A percentile compares a stretch with the other conserved stretches of the same genome.
Evolutionary conservation across 2,329 filamentous ascomycete species (phyloP).

Genomic region (Diaporthe ilicicola): DNA sequence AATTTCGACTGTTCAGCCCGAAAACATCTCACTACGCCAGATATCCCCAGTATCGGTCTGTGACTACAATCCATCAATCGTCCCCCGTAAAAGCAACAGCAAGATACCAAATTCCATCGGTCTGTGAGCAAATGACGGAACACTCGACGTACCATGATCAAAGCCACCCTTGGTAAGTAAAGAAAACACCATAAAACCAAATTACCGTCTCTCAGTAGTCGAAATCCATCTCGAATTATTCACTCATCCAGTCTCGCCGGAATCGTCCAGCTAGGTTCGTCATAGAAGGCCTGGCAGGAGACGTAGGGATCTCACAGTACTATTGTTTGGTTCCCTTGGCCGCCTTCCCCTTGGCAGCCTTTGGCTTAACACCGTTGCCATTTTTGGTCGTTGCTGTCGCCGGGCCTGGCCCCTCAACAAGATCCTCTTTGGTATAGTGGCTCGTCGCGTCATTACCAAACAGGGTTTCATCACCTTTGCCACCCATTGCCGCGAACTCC

Average conservation of each 20-base stretch:
- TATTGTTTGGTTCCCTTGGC: slow-evolving; percentile 32
- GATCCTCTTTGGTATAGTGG: slow-evolving; percentile 56
- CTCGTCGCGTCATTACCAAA: slow-evolving; percentile 71
- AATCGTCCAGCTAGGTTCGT: slow-evolving; percentile 27
- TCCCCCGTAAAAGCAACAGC: background rate
- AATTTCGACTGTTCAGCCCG: background rate
- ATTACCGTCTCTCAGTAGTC: slow-evolving; percentile 15
- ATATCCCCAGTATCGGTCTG: background rate
- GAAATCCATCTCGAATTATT: slow-evolving; percentile 33
- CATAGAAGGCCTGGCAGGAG: slow-evolving; percentile 8
- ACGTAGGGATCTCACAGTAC: slow-evolving; percentile 25
- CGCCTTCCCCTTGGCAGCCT: slow-evolving; percentile 26
- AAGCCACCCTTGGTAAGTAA: background rate
- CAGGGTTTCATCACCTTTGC: slow-evolving; percentile 82
- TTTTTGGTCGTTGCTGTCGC: slow-evolving; percentile 38
- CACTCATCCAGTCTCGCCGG: slow-evolving; percentile 27
- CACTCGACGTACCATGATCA: background rate
- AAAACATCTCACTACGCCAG: background rate
- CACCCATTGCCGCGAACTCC: slow-evolving; percentile 87
- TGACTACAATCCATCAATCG: background rate
- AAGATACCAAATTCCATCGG: background rate
- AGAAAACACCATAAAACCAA: background rate
- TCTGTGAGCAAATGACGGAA: background rate
- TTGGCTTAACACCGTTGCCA: slow-evolving; percentile 26
- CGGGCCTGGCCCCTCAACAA: slow-evolving; percentile 33